A percentile compares a stretch with the other conserved stretches of the same genome.
These are phyloP conservation scores for Zoysia matrella DNA, from an alignment of 202 grass and related monocot genomes.

Conservation along the genomic window DNA sequence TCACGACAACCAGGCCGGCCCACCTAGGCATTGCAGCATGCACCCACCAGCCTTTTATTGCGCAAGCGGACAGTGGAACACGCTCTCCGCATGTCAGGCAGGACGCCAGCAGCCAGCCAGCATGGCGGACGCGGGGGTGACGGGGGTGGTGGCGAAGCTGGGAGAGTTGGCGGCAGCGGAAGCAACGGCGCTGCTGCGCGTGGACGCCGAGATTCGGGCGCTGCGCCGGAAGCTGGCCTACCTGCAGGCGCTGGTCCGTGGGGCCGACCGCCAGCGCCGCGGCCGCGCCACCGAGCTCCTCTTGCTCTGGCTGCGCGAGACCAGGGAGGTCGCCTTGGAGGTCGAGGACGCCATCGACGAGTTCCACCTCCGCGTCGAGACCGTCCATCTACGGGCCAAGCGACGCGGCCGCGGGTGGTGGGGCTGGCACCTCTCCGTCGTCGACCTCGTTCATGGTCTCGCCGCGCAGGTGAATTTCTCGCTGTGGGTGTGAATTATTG, in stretches of 20 bases:
- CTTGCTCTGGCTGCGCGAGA: constrained; percentile 62
- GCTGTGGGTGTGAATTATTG: background rate
- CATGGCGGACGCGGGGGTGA: constrained; percentile 52
- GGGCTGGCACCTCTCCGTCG: constrained; percentile 30
- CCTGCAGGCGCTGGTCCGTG: constrained; percentile 55
- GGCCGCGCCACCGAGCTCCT: constrained; percentile 48
- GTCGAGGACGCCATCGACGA: constrained; percentile 69
- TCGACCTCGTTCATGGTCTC: constrained; percentile 38
- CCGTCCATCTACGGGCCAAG: constrained; percentile 23
- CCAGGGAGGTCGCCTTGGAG: constrained; percentile 59
- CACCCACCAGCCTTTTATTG: no score
- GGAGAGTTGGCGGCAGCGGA: constrained; percentile 53
- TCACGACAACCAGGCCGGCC: no score
- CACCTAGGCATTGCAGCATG: no score
- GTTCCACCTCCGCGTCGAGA: constrained; percentile 53
- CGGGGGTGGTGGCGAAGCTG: constrained; percentile 52
- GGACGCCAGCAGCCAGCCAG: background rate
- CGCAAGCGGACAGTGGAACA: no score
- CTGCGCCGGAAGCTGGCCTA: constrained; percentile 58
- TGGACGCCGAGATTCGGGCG: constrained; percentile 50
- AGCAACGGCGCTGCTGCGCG: constrained; percentile 48
- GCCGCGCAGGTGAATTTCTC: constrained; percentile 27
- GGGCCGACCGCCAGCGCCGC: constrained; percentile 55
- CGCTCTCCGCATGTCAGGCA: no score
- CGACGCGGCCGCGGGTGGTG: constrained; percentile 34